These are phyloP conservation scores for Elongisporangium prolatum DNA, from an alignment of 352 stramenopile genomes.

Conservation along the genomic window DNA sequence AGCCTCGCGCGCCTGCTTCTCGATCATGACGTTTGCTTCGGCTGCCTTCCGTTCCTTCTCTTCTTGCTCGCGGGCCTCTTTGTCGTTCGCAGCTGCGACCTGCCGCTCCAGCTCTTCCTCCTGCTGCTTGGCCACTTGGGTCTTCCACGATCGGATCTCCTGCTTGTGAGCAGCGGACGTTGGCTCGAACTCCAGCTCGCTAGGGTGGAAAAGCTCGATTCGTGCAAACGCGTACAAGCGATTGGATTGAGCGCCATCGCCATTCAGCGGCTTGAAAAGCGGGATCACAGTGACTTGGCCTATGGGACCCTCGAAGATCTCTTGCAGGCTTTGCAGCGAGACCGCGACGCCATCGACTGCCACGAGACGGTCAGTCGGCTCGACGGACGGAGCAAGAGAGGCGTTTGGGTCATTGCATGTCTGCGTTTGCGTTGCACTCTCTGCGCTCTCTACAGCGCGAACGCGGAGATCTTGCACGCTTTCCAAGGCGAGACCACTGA, in stretches of 20 bases:
- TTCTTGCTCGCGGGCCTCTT: constrained; percentile 22
- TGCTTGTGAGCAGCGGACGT: constrained; percentile 21
- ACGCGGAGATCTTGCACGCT: not conserved
- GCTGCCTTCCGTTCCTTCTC: constrained; percentile 26
- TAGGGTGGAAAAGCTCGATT: constrained; percentile 50
- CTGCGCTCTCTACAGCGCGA: not conserved
- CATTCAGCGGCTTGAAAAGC: constrained; percentile 29
- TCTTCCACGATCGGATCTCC: constrained; percentile 30
- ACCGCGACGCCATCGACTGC: constrained; percentile 38
- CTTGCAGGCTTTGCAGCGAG: constrained; percentile 34
- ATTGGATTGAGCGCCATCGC: constrained; percentile 10
- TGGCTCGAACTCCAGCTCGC: constrained; percentile 45
- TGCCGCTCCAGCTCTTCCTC: constrained; percentile 27
- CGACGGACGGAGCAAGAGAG: constrained; percentile 15
- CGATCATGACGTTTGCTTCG: constrained; percentile 26
- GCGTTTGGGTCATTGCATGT: constrained; percentile 8
- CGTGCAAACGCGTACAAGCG: constrained; percentile 55
- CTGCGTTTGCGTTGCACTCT: not conserved
- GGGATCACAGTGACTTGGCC: constrained; percentile 42
- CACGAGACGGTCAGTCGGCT: constrained; percentile 39
- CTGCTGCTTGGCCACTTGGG: constrained; percentile 16
- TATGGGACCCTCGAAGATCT: constrained; percentile 33
- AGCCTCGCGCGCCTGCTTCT: constrained; percentile 23
- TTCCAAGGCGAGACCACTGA: not conserved
- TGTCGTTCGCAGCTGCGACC: constrained; percentile 25